phyloP scores from a whole-genome alignment of 2,329 filamentous ascomycete genomes.

The Colletotrichum phormii region DNA sequence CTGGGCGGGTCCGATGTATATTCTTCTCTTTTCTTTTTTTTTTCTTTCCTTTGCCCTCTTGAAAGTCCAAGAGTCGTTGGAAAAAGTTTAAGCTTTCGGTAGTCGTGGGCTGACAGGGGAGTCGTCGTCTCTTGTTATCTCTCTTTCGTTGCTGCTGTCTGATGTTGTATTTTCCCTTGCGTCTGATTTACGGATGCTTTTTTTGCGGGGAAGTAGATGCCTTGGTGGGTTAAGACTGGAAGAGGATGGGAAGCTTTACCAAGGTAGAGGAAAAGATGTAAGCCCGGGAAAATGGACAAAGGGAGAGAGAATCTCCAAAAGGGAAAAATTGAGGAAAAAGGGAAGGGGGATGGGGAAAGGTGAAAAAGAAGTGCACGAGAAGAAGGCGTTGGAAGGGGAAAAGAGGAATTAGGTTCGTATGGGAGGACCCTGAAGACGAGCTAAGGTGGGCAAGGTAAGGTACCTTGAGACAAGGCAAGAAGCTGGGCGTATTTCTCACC shows the following conservation, averaged over 20 bases:
- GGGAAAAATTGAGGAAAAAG: not conserved
- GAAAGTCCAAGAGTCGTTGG: not conserved
- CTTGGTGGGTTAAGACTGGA: not conserved
- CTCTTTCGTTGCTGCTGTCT: not conserved
- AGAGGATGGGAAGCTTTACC: not conserved
- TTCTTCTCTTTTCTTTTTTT: not conserved
- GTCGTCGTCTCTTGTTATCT: conserved; percentile 14
- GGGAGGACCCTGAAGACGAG: conserved; percentile 28
- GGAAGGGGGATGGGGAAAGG: not conserved
- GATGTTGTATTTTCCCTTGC: not conserved
- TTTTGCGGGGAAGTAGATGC: not conserved
- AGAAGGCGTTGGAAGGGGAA: conserved; percentile 9
- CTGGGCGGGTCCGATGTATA: not conserved
- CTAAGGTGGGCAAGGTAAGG: conserved; percentile 21
- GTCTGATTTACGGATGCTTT: not conserved
- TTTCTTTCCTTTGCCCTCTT: not conserved
- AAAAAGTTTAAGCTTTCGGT: conserved; percentile 11
- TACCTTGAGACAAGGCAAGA: not conserved
- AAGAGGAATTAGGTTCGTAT: conserved; percentile 34
- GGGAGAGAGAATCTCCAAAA: not conserved
- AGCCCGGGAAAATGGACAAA: not conserved
- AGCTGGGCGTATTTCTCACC: not conserved
- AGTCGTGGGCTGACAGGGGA: conserved; percentile 14
- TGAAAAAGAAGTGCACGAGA: not conserved
- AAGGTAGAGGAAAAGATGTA: not conserved